Base-by-base conservation (phyloP, 257 asterid species). In the Coffea canephora region DNA sequence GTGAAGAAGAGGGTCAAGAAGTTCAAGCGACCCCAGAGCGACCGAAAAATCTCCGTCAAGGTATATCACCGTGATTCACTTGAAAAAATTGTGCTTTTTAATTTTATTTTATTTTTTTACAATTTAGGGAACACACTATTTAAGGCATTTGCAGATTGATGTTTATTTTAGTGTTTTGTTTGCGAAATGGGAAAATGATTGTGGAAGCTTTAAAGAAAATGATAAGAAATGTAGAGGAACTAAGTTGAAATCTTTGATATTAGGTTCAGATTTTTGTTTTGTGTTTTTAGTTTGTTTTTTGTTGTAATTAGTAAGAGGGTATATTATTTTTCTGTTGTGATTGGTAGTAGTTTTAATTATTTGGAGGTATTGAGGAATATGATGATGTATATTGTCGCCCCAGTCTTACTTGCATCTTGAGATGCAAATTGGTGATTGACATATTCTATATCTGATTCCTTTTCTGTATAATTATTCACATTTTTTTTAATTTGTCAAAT, bases 321-420 rank as follows among this genome's bases (percentile, higher is more conserved):
- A 27, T 27, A 0, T 3, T 13, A 1, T 14, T 21, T 61, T 13
- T 25, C 0, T 31, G 34, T 18, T 39, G 6, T 71, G 10, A 12
- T 71, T 4, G 1, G 7, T 46, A 66, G 43, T n/a, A 45, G 1
- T 15, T 73, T 31, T 14, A 0, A n/a, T 4, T 8, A 4, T 39
- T 75, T n/a, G 64, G 27, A 34, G 49, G 5, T 31, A 5, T 46
- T 48, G 49, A 61, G 72, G 85, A 76, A 82, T 43, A 67, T 84
- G 88, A 84, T 87, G 88, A 84, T 41, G 19, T n/a, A 74, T 18
- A 10, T 82, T 87, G 90, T 87, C 90, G 88, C 90, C 90, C 90
- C 88, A 87, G 90, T 82, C 88, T 87, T 87, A 87, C 41, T 74
- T 82, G 90, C 86, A 75, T 67, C 80, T 54, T 16, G 31, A 48